Percentiles rank a stretch among this genome's conserved stretches.
Conservation (phyloP, 139 green algal genomes). For the Mesotaenium endlicherianum region DNA sequence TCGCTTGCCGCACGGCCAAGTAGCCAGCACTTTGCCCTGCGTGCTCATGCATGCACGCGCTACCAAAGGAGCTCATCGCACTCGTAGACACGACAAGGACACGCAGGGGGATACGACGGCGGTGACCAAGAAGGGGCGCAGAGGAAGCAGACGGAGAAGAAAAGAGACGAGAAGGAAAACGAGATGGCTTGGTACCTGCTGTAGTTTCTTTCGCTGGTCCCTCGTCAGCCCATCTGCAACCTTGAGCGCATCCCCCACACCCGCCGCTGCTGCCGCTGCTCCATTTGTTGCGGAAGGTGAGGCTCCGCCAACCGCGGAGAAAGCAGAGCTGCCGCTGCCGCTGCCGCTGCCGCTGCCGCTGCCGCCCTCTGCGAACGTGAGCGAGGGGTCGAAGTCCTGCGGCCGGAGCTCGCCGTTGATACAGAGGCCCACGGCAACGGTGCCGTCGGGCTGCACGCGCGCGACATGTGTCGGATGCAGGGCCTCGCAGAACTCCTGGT, state of each 20-base stretch:
- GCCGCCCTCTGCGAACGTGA: neutral
- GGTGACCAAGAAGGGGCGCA: too few species aligned
- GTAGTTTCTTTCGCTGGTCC: constrained; percentile 13
- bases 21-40: too few species aligned
- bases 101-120: too few species aligned
- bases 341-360: neutral
- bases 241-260: neutral
- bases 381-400: neutral
- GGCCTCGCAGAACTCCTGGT: constrained; percentile 47
- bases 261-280: neutral
- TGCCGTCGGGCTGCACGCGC: constrained; percentile 15
- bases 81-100: too few species aligned
- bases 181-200: neutral
- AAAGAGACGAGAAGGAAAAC: too few species aligned
- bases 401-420: neutral
- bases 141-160: too few species aligned
- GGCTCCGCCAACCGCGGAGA: neutral
- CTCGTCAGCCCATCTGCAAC: neutral
- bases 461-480: constrained; percentile 52
- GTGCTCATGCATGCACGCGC: too few species aligned
- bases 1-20: too few species aligned
- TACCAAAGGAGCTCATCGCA: too few species aligned
- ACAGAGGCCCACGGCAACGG: neutral
- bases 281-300: neutral
- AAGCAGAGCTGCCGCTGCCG: too few species aligned